Conservation (phyloP, 2,329 filamentous ascomycete genomes). For the Trichoderma guizhouense region DNA sequence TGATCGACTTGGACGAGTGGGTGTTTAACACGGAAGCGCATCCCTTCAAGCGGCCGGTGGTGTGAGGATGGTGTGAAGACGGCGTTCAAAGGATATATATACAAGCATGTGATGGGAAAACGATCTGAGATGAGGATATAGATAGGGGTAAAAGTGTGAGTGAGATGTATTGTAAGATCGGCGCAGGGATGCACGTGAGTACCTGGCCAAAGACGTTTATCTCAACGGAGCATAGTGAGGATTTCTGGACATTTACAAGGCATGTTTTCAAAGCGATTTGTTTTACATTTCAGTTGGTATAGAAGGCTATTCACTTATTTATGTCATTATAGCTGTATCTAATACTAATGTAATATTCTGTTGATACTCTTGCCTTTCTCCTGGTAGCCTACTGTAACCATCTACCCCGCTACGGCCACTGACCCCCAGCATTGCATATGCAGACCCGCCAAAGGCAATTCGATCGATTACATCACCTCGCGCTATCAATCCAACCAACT, state of each 20-base stretch:
- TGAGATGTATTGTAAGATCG: background rate
- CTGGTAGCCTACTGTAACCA: background rate
- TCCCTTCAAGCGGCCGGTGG: conserved; percentile 38
- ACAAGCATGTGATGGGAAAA: background rate
- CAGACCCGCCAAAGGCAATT: conserved; percentile 21
- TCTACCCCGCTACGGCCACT: conserved; percentile 19
- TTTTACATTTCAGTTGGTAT: background rate
- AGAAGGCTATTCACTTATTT: background rate
- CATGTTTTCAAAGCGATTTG: background rate
- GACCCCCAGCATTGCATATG: conserved; percentile 21
- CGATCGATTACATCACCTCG: conserved; percentile 32
- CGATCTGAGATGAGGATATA: background rate
- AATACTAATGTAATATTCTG: background rate
- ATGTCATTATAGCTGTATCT: background rate
- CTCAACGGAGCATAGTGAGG: background rate
- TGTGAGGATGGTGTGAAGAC: background rate
- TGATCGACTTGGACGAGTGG: conserved; percentile 67
- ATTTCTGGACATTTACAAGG: background rate
- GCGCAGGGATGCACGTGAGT: background rate
- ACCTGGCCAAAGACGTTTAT: background rate
- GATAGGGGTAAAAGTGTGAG: background rate
- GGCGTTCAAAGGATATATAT: background rate
- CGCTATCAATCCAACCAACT: conserved; percentile 10
- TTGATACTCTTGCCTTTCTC: background rate
- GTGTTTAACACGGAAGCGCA: conserved; percentile 61